Conservation (phyloP, 768 basidiomycete species). For the Scleroderma bovista region DNA sequence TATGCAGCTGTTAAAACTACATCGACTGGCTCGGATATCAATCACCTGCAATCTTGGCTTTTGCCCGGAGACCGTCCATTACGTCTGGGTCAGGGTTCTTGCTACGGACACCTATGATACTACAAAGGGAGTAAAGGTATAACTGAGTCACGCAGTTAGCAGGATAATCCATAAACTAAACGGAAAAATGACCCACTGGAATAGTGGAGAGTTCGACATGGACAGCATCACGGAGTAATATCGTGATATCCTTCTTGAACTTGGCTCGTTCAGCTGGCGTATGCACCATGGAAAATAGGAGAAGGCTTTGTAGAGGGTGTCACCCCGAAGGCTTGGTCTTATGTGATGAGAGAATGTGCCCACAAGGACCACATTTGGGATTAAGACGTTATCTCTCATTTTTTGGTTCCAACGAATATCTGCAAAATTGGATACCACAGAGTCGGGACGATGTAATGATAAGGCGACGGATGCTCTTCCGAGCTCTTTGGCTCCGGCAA, state of each 20-base stretch:
- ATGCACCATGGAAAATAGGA: background rate
- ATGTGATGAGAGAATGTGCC: no score
- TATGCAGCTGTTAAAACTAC: background rate
- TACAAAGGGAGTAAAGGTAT: slow-evolving; percentile 6
- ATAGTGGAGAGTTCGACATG: slow-evolving; percentile 3
- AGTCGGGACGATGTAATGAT: no score
- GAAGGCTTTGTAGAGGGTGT: no score
- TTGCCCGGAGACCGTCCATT: background rate
- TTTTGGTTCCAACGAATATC: no score
- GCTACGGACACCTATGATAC: background rate
- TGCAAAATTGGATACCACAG: no score
- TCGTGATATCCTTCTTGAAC: background rate
- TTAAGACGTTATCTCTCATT: no score
- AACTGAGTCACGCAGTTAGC: background rate
- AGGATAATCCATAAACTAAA: no score
- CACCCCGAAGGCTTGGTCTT: no score
- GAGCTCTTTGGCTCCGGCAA: no score
- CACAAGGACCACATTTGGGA: no score
- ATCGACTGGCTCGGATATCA: background rate
- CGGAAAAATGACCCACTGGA: background rate
- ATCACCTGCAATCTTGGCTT: slow-evolving; percentile 1
- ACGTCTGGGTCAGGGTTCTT: background rate
- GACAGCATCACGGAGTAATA: background rate
- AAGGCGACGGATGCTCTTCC: no score
- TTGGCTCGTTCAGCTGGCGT: background rate